phyloP scores from a whole-genome alignment of 805 yeast species.

The Lipomyces anomalus region DNA sequence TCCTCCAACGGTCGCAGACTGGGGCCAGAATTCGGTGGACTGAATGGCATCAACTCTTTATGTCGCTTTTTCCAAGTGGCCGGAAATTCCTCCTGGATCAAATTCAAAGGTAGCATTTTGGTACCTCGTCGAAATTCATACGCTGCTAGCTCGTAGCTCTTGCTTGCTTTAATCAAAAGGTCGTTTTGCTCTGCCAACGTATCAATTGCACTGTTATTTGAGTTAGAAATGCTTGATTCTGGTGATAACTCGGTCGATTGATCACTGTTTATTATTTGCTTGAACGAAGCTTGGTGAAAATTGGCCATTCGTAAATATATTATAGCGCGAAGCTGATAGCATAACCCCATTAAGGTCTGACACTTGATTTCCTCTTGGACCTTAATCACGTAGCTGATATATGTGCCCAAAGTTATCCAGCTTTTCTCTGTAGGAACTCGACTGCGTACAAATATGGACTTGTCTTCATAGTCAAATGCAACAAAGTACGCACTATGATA shows the following conservation, averaged over 20 bases:
- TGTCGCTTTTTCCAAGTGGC: conserved; percentile 19
- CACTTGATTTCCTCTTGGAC: conserved; percentile 18
- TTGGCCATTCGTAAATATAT: conserved; percentile 23
- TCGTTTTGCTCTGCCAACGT: conserved; percentile 3
- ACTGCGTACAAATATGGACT: conserved; percentile 7
- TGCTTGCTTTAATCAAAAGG: conserved; percentile 3
- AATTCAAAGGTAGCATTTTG: conserved; percentile 10
- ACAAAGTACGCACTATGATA: conserved; percentile 20
- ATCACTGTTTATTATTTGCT: neutral
- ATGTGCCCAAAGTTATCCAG: conserved; percentile 25
- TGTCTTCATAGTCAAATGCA: conserved; percentile 28
- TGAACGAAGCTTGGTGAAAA: conserved; percentile 8
- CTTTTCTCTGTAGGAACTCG: conserved; percentile 21
- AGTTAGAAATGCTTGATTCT: neutral
- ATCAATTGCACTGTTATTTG: neutral
- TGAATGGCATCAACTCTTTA: neutral
- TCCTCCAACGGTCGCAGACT: conserved; percentile 33
- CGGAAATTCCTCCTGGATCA: conserved; percentile 15
- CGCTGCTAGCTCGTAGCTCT: conserved; percentile 16
- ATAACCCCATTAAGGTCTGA: conserved; percentile 18
- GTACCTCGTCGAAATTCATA: conserved; percentile 21
- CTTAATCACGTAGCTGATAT: conserved; percentile 16
- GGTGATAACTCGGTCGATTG: neutral
- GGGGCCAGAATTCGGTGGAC: conserved; percentile 5
- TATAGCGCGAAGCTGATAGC: conserved; percentile 25